Percentiles rank a stretch among this genome's conserved stretches.
Evolutionary conservation across 352 stramenopile species (phyloP).

Genomic region (Pythium vanterpoolii): DNA sequence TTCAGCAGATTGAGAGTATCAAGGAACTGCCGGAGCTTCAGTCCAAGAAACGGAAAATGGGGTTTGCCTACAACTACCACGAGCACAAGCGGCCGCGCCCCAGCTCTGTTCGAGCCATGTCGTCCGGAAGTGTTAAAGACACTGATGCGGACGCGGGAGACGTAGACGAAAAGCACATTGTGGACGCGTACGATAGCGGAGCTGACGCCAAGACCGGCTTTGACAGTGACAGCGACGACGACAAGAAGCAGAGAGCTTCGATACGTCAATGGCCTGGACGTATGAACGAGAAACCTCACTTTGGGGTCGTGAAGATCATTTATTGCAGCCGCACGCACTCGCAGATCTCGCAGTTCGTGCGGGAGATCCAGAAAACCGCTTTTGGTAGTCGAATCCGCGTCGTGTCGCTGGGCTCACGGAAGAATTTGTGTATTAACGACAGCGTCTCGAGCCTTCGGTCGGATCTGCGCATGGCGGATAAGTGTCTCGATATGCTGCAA

Average conservation of each 20-base stretch:
- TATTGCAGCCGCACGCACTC: constrained; percentile 91
- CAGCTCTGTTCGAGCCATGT: constrained; percentile 4
- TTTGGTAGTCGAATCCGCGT: constrained; percentile 73
- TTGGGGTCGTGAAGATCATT: constrained; percentile 79
- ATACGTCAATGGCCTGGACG: background rate
- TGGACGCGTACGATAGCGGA: constrained; percentile 75
- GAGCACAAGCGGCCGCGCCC: constrained; percentile 40
- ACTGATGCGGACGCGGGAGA: background rate
- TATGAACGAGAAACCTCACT: constrained; percentile 25
- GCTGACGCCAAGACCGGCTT: constrained; percentile 9
- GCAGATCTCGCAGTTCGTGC: constrained; percentile 87
- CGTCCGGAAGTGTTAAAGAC: constrained; percentile 7
- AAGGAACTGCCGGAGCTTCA: constrained; percentile 38
- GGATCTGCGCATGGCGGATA: constrained; percentile 81
- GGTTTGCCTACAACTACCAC: constrained; percentile 58
- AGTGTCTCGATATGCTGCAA: constrained; percentile 86
- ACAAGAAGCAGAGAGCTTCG: constrained; percentile 2
- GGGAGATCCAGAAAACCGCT: constrained; percentile 81
- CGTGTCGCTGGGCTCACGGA: constrained; percentile 79
- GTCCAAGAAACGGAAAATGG: constrained; percentile 69
- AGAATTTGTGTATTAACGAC: constrained; percentile 81
- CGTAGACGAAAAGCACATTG: constrained; percentile 54
- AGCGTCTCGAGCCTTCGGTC: constrained; percentile 60
- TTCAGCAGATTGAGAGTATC: constrained; percentile 57
- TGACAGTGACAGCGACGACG: constrained; percentile 39